Base-by-base conservation (phyloP, 768 basidiomycete species). In the Multifurca ochricompacta region DNA sequence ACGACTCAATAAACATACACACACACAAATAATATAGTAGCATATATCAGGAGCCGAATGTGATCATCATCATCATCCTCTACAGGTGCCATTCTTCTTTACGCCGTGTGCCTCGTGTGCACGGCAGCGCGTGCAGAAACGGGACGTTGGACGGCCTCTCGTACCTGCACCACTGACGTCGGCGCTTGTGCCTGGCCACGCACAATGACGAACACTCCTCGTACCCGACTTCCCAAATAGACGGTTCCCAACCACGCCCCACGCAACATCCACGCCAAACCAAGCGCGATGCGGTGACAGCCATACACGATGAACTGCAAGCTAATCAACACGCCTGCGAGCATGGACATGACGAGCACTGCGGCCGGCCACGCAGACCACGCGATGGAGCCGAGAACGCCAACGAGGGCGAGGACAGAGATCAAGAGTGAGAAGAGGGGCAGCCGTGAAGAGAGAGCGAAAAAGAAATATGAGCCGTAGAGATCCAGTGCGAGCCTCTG, bases 331-430 rank as follows among this genome's bases (percentile, higher is more conserved):
- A 81, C 30, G 0, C 86, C 85, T 1, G 83, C 73, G 1, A 76
- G 27, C 59, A 78, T 80, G 41, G 75, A 85, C 54, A 81, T 72
- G 7, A 79, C 69, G 11, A 85, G 64, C 23, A 84, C 82, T 0
- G 81, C 84, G 14, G 68, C 65, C 0, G 85, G 83, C 80, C 81
- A 86, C 2, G 78, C 79, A 0, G 70, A 69, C 69, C 77, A 87
- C 3, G 85, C 82, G 6, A 86, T 79, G 23, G 79, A 65, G 7
- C 75, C 70, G 23, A 87, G 66, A 68, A 86, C 87, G 1, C 64
- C 59, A 72, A 82, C 80, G 7, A 88, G 72, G 1, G 81, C 71
- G n/a, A 77, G 40, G 0, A 78, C 72, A 10, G 83, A 78, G 28
- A 73, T 54, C 51, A 83, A 73, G 71, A 82, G 78, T 64, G 81